These are phyloP conservation scores for Platanthera zijinensis DNA, from an alignment of 106 monocot genomes.

Conservation along the genomic window DNA sequence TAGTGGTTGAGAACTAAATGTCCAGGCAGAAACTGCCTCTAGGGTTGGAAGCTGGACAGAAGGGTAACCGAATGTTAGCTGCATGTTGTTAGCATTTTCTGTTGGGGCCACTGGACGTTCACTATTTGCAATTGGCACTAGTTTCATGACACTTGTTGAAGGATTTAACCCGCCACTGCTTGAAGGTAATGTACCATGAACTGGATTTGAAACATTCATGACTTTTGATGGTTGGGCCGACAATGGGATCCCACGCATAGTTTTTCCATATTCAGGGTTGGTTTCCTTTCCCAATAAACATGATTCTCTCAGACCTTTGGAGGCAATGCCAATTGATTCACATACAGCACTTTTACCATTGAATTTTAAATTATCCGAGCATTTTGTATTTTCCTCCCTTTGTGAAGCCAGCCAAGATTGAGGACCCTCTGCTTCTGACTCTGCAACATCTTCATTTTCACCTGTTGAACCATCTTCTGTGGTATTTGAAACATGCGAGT, in stretches of 20 bases:
- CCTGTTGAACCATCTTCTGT: conserved; percentile 55
- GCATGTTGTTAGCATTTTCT: conserved; percentile 24
- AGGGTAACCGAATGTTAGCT: conserved; percentile 75
- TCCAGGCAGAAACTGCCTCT: conserved; percentile 69
- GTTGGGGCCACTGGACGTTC: conserved; percentile 16
- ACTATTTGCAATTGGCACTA: conserved; percentile 30
- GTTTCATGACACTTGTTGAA: conserved; percentile 36
- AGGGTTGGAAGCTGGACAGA: conserved; percentile 70
- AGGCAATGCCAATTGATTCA: conserved; percentile 16
- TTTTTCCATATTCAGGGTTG: conserved; percentile 27
- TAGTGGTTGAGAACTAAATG: conserved; percentile 41
- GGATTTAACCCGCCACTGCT: conserved; percentile 20
- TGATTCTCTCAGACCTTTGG: conserved; percentile 24
- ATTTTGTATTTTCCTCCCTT: conserved; percentile 36
- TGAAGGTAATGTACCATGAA: conserved; percentile 18
- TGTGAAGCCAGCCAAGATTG: conserved; percentile 51
- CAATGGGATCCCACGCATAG: conserved; percentile 36
- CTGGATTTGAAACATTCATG: conserved; percentile 27
- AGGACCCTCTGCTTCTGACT: conserved; percentile 76
- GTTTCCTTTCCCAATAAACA: conserved; percentile 21
- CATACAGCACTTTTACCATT: conserved; percentile 24
- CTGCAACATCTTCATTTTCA: conserved; percentile 73
- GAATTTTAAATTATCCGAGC: conserved; percentile 18
- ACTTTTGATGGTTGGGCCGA: conserved; percentile 39
- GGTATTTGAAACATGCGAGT: conserved; percentile 36